phyloP scores from a whole-genome alignment of 805 yeast genomes.

The Starmerella apis region DNA sequence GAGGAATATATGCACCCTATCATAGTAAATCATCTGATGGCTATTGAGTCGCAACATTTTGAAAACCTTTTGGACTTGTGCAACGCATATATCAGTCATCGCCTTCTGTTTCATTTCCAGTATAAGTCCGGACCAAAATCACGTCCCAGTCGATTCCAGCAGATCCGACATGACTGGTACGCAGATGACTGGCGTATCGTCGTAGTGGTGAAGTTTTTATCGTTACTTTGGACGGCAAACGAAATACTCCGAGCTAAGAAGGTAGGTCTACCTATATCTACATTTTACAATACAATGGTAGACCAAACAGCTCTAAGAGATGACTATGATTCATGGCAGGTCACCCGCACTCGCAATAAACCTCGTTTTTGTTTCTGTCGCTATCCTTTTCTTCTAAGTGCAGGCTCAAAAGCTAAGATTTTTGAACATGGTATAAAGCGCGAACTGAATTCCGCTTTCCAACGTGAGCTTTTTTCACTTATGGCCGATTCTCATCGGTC shows the following conservation, averaged over 20 bases:
- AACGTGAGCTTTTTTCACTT: constrained; percentile 20
- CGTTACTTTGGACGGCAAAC: constrained; percentile 48
- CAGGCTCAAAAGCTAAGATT: constrained; percentile 73
- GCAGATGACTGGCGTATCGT: constrained; percentile 73
- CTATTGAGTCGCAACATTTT: constrained; percentile 38
- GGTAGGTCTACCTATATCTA: constrained; percentile 32
- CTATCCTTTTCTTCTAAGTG: constrained; percentile 67
- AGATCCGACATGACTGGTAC: constrained; percentile 42
- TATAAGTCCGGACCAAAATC: constrained; percentile 18
- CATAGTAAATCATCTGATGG: constrained; percentile 30
- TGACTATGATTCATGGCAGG: constrained; percentile 81
- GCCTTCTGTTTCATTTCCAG: constrained; percentile 40
- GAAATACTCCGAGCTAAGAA: background rate
- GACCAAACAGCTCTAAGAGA: constrained; percentile 66
- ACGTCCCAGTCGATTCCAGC: constrained; percentile 17
- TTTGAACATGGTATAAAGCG: constrained; percentile 44
- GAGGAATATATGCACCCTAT: constrained; percentile 1
- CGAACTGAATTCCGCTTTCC: constrained; percentile 17
- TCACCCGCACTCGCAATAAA: constrained; percentile 18
- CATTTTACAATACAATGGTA: constrained; percentile 67
- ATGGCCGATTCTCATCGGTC: constrained; percentile 8
- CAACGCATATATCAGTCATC: constrained; percentile 70
- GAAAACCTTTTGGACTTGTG: constrained; percentile 50
- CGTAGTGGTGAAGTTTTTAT: constrained; percentile 52
- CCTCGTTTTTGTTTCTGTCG: constrained; percentile 56